phyloP scores from a whole-genome alignment of 2,329 filamentous ascomycete genomes.

The Clonostachys rosea region DNA sequence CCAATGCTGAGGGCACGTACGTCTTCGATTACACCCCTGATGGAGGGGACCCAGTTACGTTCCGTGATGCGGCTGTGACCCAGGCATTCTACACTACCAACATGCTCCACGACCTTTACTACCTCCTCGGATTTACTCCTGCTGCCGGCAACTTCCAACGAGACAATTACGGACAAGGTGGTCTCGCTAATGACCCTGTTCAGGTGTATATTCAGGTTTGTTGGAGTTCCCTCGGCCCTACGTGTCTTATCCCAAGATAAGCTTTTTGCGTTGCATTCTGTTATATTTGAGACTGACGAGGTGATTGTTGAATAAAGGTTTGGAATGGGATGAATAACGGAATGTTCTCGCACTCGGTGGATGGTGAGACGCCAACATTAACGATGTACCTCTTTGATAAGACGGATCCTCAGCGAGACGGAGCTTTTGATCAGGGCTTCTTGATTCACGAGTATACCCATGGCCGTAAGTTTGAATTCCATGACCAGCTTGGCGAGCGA shows the following conservation, averaged over 20 bases:
- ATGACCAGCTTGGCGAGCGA: no score
- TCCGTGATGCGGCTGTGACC: slow-evolving; percentile 42
- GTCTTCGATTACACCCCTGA: slow-evolving; percentile 35
- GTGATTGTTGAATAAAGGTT: slow-evolving; percentile 13
- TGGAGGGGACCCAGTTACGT: slow-evolving; percentile 23
- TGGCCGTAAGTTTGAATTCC: slow-evolving; percentile 25
- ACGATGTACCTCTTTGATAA: slow-evolving; percentile 46
- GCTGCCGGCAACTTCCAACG: slow-evolving; percentile 48
- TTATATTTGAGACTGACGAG: no score
- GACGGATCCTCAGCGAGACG: slow-evolving; percentile 37
- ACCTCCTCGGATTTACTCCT: slow-evolving; percentile 50
- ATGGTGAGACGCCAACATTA: neutral
- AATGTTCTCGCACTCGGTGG: slow-evolving; percentile 32
- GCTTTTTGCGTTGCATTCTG: no score
- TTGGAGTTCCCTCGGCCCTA: no score
- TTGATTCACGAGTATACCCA: slow-evolving; percentile 49
- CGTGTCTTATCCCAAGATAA: no score
- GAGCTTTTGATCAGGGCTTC: slow-evolving; percentile 46
- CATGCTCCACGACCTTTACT: slow-evolving; percentile 48
- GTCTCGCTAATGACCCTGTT: slow-evolving; percentile 38
- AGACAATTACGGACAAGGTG: slow-evolving; percentile 44
- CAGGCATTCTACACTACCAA: slow-evolving; percentile 54
- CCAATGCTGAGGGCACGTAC: slow-evolving; percentile 9
- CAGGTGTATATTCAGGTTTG: slow-evolving; percentile 39
- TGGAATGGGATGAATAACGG: slow-evolving; percentile 35